Evolutionary conservation across 345 rosid species (phyloP).

Genomic region (Eucalyptus urophylla): DNA sequence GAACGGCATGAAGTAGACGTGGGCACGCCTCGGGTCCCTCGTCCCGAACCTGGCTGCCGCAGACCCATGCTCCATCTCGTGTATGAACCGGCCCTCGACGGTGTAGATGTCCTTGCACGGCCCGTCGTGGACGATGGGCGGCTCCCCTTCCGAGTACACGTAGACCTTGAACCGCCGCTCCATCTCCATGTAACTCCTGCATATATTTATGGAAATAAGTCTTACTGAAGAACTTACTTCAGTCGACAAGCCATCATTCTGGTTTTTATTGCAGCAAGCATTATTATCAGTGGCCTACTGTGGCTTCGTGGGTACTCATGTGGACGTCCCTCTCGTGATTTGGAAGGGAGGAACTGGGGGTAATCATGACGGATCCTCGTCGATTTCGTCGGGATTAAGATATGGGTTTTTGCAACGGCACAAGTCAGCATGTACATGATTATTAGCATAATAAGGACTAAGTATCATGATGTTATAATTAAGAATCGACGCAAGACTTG

Average conservation of each 20-base stretch:
- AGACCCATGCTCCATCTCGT: conserved; percentile 50
- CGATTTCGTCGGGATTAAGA: background rate
- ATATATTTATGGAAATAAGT: background rate
- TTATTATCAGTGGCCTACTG: background rate
- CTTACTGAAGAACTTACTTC: background rate
- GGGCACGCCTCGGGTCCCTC: conserved; percentile 38
- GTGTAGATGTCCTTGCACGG: conserved; percentile 81
- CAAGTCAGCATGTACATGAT: background rate
- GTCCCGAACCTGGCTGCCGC: conserved; percentile 33
- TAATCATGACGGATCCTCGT: background rate
- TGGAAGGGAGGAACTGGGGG: background rate
- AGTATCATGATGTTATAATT: background rate
- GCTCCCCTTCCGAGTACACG: conserved; percentile 76
- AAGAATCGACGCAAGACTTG: background rate
- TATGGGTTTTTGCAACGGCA: background rate
- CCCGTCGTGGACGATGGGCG: conserved; percentile 67
- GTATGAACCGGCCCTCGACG: conserved; percentile 80
- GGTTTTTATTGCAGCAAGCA: background rate
- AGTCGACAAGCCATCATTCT: background rate
- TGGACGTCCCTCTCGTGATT: background rate
- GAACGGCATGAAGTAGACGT: conserved; percentile 77
- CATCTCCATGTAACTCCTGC: conserved; percentile 80
- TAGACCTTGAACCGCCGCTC: conserved; percentile 81
- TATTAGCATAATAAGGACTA: background rate
- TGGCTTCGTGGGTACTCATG: background rate